Evolutionary conservation across 1,284 basidiomycete species (phyloP).

Genomic region (Ceratobasidium sp.): DNA sequence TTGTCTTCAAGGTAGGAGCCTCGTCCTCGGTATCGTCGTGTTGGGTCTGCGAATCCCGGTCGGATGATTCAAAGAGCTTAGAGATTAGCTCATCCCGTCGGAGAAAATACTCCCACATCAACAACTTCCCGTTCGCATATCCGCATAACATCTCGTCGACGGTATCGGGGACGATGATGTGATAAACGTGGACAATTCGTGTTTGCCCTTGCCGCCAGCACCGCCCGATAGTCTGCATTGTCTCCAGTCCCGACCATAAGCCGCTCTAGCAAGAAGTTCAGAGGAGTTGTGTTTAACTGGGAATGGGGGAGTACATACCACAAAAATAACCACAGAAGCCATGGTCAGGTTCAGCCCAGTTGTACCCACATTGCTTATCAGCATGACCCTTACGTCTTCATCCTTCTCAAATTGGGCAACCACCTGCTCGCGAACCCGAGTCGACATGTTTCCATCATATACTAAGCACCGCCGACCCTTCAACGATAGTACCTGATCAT

Average conservation of each 20-base stretch:
- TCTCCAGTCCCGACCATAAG: constrained; percentile 26
- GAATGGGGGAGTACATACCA: neutral
- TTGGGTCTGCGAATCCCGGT: too few relatives aligned
- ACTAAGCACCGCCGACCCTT: neutral
- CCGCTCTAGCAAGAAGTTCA: neutral
- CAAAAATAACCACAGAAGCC: constrained; percentile 21
- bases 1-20: neutral
- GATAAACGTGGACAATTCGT: constrained; percentile 3
- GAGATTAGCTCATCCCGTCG: neutral
- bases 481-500: neutral
- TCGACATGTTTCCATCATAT: constrained; percentile 27
- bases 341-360: constrained; percentile 15
- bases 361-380: constrained; percentile 21
- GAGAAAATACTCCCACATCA: neutral
- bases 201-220: constrained; percentile 12
- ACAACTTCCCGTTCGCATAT: neutral
- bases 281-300: neutral
- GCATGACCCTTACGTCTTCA: constrained; percentile 5
- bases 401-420: constrained; percentile 7
- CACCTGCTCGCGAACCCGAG: neutral
- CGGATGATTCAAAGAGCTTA: neutral
- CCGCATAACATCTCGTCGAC: constrained; percentile 7
- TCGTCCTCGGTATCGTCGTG: neutral
- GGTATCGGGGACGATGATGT: neutral
- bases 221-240: constrained; percentile 7